These are phyloP conservation scores for Senna tora DNA, from an alignment of 306 rosid genomes.

Conservation along the genomic window DNA sequence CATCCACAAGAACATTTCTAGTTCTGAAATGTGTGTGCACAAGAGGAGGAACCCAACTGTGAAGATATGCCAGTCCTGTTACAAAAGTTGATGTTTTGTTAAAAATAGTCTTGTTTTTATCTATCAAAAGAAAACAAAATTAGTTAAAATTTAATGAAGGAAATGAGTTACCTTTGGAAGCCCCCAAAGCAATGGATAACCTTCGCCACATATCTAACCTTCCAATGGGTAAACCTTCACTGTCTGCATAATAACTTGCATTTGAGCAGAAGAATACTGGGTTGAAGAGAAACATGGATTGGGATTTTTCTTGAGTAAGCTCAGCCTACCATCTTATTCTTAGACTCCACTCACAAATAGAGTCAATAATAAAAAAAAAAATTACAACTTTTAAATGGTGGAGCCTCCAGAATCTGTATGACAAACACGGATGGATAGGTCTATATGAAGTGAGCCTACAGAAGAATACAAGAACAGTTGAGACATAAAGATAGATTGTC, in stretches of 20 bases:
- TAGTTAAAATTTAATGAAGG: background rate
- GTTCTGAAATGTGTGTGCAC: slow-evolving; percentile 71
- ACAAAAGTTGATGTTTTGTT: slow-evolving; percentile 21
- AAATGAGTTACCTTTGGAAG: slow-evolving; percentile 63
- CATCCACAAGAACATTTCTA: slow-evolving; percentile 69
- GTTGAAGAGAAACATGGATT: background rate
- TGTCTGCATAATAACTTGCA: slow-evolving; percentile 50
- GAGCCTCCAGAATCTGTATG: background rate
- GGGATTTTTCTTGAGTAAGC: background rate
- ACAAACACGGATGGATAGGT: background rate
- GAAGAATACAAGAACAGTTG: background rate
- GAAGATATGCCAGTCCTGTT: slow-evolving; percentile 73
- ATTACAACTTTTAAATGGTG: background rate
- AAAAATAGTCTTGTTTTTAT: background rate
- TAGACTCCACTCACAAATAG: background rate
- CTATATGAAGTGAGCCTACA: background rate
- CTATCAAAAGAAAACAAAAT: slow-evolving; percentile 6
- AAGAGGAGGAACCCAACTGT: slow-evolving; percentile 67
- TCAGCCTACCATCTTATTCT: background rate
- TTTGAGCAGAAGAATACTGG: slow-evolving; percentile 7
- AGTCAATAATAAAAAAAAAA: background rate
- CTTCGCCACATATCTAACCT: slow-evolving; percentile 59
- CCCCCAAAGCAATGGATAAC: slow-evolving; percentile 65
- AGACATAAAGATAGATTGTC: slow-evolving; percentile 29
- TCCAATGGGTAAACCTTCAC: slow-evolving; percentile 68